phyloP scores from a whole-genome alignment of 1,284 basidiomycete genomes.

The Trametes versicolor region DNA sequence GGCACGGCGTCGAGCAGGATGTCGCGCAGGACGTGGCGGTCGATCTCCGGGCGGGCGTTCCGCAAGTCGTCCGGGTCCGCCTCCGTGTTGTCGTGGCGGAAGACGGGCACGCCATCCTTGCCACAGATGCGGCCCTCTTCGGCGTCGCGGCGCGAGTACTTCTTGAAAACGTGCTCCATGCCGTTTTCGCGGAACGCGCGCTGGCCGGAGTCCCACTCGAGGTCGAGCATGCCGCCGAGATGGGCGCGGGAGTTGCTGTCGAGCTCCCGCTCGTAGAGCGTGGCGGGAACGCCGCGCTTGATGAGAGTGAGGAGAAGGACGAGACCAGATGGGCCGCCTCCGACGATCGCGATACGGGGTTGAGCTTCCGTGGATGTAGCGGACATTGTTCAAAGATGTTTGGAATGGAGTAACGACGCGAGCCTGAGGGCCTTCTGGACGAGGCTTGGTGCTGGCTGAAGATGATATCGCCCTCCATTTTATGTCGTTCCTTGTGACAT shows the following conservation, averaged over 20 bases:
- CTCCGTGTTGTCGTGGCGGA: not conserved
- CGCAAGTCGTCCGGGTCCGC: slow-evolving; percentile 1
- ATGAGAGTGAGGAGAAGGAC: slow-evolving; percentile 1
- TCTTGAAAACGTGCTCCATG: slow-evolving; percentile 2
- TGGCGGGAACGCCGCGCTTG: slow-evolving; percentile 10
- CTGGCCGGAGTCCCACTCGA: slow-evolving; percentile 9
- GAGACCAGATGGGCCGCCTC: not conserved
- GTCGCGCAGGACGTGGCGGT: slow-evolving; percentile 13
- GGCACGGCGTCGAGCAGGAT: slow-evolving; percentile 9
- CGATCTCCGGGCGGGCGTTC: slow-evolving; percentile 13
- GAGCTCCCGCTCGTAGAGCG: slow-evolving; percentile 10
- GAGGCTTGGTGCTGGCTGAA: too few relatives aligned
- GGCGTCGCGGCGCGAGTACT: slow-evolving; percentile 8
- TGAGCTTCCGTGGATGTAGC: too few relatives aligned
- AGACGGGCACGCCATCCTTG: slow-evolving; percentile 13
- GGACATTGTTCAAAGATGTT: too few relatives aligned
- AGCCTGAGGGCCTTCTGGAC: too few relatives aligned
- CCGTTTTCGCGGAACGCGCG: slow-evolving; percentile 15
- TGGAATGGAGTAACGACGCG: too few relatives aligned
- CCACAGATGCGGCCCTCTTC: slow-evolving; percentile 13
- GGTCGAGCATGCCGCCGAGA: slow-evolving; percentile 14
- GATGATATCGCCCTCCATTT: too few relatives aligned
- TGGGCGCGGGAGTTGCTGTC: slow-evolving; percentile 5
- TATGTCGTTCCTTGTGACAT: too few relatives aligned
- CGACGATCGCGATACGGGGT: slow-evolving; percentile 16